Evolutionary conservation across 2,329 filamentous ascomycete genomes (phyloP), one percentile per base, ranked within the genome.

Genomic region (Rhytidhysteron rufulum): DNA sequence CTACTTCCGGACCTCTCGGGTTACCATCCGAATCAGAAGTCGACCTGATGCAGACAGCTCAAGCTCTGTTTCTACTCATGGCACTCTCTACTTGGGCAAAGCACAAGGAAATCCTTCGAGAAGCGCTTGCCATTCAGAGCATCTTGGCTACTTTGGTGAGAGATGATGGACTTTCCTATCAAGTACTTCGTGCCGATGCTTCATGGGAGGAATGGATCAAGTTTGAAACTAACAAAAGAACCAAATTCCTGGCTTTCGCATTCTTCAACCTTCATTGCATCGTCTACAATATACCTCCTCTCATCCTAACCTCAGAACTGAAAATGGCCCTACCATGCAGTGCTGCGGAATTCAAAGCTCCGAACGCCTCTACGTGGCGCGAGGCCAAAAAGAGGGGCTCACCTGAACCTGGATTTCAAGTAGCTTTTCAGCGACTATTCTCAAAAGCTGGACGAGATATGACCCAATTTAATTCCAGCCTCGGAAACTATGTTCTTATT

Each of bases 401-500:
- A 7, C 52, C 54, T 2, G 55, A 57, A 34, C 49, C 56, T 1
- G 43, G 51, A 3, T 65, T 65, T 20, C 60, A 63, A 32, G 54
- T 58, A 35, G 62, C 62, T 3, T 40, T 64, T 7, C 55, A 58
- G 31, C 52, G 47, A n/a, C 48, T 65, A 2, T 65, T 65, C 25
- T 58, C 57, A 1, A 57, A 54, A 38, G 48, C 55, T 27, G 59
- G 60, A 5, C 42, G 56, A 15, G 55, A 62, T 24, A 50, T 63
- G 11, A 62, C 60, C 3, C 50, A 61, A 31, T 50, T 44, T 24
- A 62, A 54, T 19, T 60, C 59, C 2, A 58, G 57, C 6, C 52
- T 58, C 5, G 84, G 83, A 1, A 84, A 84, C 51, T 86, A 88
- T 48, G 76, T 86, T 6, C 69, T 88, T 24, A 83, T 88, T 3